These are phyloP conservation scores for Oldenlandia corymbosa DNA, from an alignment of 257 asterid genomes.

Conservation along the genomic window DNA sequence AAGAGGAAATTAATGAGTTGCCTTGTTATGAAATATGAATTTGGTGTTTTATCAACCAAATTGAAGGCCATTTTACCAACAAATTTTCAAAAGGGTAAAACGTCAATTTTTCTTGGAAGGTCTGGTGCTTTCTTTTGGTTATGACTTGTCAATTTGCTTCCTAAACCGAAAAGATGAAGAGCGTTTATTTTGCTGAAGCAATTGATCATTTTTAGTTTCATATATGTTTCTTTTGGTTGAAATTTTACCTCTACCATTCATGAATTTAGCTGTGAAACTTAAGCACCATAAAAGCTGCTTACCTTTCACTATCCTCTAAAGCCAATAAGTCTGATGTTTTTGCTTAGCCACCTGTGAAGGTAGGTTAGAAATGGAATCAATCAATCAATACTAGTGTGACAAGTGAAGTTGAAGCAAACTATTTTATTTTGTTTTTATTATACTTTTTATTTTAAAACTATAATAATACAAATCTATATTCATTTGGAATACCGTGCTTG, in stretches of 20 bases:
- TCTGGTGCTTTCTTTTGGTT: background rate
- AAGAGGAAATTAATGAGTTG: too few relatives aligned
- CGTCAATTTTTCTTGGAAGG: constrained; percentile 19
- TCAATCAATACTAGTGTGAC: background rate
- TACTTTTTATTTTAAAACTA: too few relatives aligned
- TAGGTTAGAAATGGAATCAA: constrained; percentile 13
- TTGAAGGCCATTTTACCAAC: too few relatives aligned
- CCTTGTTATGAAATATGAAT: too few relatives aligned
- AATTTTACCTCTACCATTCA: constrained; percentile 1
- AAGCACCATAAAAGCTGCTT: constrained; percentile 5
- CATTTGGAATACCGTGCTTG: too few relatives aligned
- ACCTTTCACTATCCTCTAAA: constrained; percentile 6
- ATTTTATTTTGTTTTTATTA: background rate
- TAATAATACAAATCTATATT: too few relatives aligned
- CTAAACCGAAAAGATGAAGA: too few relatives aligned
- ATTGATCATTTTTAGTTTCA: too few relatives aligned
- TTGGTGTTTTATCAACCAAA: too few relatives aligned
- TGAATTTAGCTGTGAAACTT: background rate
- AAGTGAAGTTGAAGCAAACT: constrained; percentile 14
- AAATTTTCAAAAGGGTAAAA: constrained; percentile 7
- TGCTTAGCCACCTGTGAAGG: background rate
- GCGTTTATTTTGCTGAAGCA: too few relatives aligned
- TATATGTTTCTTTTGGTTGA: constrained; percentile 7
- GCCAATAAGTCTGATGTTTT: constrained; percentile 4
- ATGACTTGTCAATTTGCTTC: background rate